These are phyloP conservation scores for Hypoxylon sp. DNA, from an alignment of 2,329 filamentous ascomycete genomes.

Conservation along the genomic window DNA sequence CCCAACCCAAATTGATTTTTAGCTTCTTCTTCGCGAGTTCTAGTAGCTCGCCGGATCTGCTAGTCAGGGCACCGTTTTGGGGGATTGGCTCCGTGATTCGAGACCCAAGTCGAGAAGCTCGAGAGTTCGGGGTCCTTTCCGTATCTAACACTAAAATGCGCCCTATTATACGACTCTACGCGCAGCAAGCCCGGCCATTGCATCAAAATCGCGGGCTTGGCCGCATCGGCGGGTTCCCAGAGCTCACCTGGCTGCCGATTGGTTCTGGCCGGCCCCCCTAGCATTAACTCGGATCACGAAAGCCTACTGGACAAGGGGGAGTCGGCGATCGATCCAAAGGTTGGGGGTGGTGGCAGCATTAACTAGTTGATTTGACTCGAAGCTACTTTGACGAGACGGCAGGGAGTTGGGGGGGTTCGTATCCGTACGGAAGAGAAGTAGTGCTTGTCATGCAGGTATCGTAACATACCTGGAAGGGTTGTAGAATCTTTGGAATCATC, in stretches of 20 bases:
- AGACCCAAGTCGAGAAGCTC: slow-evolving; percentile 27
- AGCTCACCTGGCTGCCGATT: slow-evolving; percentile 48
- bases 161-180: slow-evolving; percentile 40
- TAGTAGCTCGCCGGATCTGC: slow-evolving; percentile 44
- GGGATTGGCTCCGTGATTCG: slow-evolving; percentile 42
- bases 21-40: slow-evolving; percentile 44
- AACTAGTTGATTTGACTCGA: slow-evolving; percentile 20
- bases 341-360: slow-evolving; percentile 27
- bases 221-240: slow-evolving; percentile 47
- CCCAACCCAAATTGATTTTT: slow-evolving; percentile 25
- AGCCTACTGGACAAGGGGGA: slow-evolving; percentile 30
- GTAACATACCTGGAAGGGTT: slow-evolving; percentile 20
- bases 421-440: slow-evolving; percentile 23
- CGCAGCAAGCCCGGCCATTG: slow-evolving; percentile 37
- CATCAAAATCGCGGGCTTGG: slow-evolving; percentile 40
- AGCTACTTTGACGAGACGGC: slow-evolving; percentile 31
- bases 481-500: slow-evolving; percentile 40
- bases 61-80: slow-evolving; percentile 41
- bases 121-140: slow-evolving; percentile 40
- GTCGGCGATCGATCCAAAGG: slow-evolving; percentile 40
- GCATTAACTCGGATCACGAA: slow-evolving; percentile 32
- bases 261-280: slow-evolving; percentile 39
- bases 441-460: slow-evolving; percentile 26
- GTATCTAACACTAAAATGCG: slow-evolving; percentile 39
- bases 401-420: slow-evolving; percentile 35